These are phyloP conservation scores for Triangularia setosa DNA, from an alignment of 2,329 filamentous ascomycete genomes.

Conservation along the genomic window DNA sequence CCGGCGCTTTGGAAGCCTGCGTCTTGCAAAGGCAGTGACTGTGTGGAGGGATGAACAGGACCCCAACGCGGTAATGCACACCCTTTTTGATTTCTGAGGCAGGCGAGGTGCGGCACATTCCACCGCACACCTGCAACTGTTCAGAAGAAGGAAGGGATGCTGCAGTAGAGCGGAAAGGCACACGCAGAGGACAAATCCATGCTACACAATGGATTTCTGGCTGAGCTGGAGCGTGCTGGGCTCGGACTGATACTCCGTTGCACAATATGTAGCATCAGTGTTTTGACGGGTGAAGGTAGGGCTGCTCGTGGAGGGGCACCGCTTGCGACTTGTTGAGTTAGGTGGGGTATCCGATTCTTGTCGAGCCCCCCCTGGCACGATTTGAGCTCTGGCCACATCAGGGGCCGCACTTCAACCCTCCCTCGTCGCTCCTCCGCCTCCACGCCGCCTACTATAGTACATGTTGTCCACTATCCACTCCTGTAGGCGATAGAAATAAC, in stretches of 20 bases:
- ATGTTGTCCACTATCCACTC: slow-evolving; percentile 5
- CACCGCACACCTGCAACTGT: not conserved
- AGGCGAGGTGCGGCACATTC: not conserved
- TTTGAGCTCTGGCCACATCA: not conserved
- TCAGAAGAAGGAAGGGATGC: no score
- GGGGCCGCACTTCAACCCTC: not conserved
- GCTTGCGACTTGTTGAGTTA: slow-evolving; percentile 8
- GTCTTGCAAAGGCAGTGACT: not conserved
- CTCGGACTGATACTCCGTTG: not conserved
- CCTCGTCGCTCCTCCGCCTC: not conserved
- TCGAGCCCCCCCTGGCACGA: not conserved
- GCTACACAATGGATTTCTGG: not conserved
- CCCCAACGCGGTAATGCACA: not conserved
- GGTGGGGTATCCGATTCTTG: not conserved
- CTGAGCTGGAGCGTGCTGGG: not conserved
- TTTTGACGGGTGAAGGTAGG: not conserved
- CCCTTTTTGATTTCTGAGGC: not conserved
- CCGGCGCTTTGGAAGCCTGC: slow-evolving; percentile 10
- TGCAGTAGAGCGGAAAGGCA: not conserved
- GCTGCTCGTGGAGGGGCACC: slow-evolving; percentile 12
- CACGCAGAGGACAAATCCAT: not conserved
- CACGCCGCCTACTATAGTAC: not conserved
- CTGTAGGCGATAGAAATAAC: slow-evolving; percentile 20
- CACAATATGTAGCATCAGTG: not conserved
- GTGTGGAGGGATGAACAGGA: not conserved